phyloP scores from a whole-genome alignment of 2,329 filamentous ascomycete species.

The Cercospora janseana region DNA sequence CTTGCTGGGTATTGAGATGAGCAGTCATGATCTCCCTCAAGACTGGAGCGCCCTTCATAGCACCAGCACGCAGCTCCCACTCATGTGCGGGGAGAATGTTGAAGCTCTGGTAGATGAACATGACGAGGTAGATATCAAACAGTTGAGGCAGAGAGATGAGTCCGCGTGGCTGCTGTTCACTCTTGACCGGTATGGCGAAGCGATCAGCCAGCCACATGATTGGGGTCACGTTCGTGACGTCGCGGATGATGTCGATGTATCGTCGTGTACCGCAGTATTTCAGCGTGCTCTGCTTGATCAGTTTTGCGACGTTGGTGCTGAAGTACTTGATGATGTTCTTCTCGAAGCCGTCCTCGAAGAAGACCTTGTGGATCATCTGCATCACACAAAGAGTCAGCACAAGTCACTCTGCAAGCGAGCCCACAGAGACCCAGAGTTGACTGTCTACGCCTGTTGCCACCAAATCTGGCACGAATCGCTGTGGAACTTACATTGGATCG shows the following conservation, averaged over 20 bases:
- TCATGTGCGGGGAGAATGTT: slow-evolving; percentile 52
- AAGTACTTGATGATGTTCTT: slow-evolving; percentile 47
- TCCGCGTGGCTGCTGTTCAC: slow-evolving; percentile 58
- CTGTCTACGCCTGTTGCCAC: too few species aligned
- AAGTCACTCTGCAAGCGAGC: background rate
- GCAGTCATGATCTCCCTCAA: slow-evolving; percentile 45
- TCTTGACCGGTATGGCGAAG: slow-evolving; percentile 68
- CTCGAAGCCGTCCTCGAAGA: slow-evolving; percentile 48
- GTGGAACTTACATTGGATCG: slow-evolving; percentile 34
- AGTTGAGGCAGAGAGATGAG: slow-evolving; percentile 48
- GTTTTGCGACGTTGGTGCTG: slow-evolving; percentile 43
- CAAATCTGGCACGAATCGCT: too few species aligned
- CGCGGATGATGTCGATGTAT: slow-evolving; percentile 57
- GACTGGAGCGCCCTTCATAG: slow-evolving; percentile 42
- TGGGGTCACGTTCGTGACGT: slow-evolving; percentile 66
- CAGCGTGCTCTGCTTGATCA: slow-evolving; percentile 50
- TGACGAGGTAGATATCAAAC: slow-evolving; percentile 47
- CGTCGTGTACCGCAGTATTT: slow-evolving; percentile 47
- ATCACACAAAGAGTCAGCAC: slow-evolving; percentile 19
- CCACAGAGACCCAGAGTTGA: background rate
- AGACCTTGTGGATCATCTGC: slow-evolving; percentile 45
- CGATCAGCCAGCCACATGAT: slow-evolving; percentile 62
- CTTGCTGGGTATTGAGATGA: slow-evolving; percentile 49
- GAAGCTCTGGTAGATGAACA: slow-evolving; percentile 55
- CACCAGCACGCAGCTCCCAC: slow-evolving; percentile 50